Evolutionary conservation across 345 rosid genomes (phyloP).

Genomic region (Cardamine chenopodiifolia): DNA sequence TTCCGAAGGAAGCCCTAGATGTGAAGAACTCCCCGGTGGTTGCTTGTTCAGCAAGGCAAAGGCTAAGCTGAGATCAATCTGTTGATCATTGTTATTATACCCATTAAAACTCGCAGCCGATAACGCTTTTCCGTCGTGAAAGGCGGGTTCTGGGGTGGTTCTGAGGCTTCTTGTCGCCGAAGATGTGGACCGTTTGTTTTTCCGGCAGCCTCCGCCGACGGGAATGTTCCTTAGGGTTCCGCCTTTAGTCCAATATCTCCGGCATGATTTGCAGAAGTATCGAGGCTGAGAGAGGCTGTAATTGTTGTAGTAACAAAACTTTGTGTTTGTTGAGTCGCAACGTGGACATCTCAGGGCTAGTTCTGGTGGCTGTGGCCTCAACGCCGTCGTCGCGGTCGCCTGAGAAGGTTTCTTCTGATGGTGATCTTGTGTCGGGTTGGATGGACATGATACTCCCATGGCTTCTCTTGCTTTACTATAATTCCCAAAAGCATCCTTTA

Average conservation of each 20-base stretch:
- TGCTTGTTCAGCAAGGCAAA: constrained; percentile 80
- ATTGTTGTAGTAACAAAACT: constrained; percentile 89
- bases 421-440: constrained; percentile 33
- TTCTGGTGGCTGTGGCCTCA: constrained; percentile 66
- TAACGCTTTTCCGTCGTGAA: constrained; percentile 44
- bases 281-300: constrained; percentile 87
- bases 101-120: constrained; percentile 43
- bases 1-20: constrained; percentile 52
- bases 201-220: constrained; percentile 81
- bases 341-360: constrained; percentile 73
- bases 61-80: constrained; percentile 69
- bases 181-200: constrained; percentile 65
- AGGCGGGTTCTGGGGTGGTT: constrained; percentile 42
- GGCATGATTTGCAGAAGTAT: constrained; percentile 82
- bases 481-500: constrained; percentile 38
- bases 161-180: constrained; percentile 48
- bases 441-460: constrained; percentile 35
- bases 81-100: constrained; percentile 48
- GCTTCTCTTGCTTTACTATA: constrained; percentile 39
- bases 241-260: constrained; percentile 89
- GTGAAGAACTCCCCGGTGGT: constrained; percentile 42
- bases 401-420: constrained; percentile 39
- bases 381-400: constrained; percentile 7
- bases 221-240: constrained; percentile 82
- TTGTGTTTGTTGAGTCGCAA: constrained; percentile 81